Evolutionary conservation across 306 rosid species (phyloP).

Genomic region (Lathyrus sativus): DNA sequence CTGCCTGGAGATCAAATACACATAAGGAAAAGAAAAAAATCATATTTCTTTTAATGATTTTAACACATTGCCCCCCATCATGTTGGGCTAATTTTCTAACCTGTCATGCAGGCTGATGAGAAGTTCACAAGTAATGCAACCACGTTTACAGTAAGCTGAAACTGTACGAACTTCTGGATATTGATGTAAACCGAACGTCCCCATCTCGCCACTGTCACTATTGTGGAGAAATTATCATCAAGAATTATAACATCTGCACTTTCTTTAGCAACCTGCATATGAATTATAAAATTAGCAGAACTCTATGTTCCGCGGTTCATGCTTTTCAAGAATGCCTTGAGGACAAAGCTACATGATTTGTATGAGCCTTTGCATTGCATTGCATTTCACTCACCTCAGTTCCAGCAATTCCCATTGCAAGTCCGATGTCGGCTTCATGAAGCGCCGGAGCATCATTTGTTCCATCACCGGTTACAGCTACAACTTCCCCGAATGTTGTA

Average conservation of each 20-base stretch:
- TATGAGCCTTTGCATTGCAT: background rate
- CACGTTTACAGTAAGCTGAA: slow-evolving; percentile 89
- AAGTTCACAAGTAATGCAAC: slow-evolving; percentile 92
- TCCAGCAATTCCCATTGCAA: slow-evolving; percentile 99
- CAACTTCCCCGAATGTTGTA: slow-evolving; percentile 87
- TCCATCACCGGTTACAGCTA: slow-evolving; percentile 98
- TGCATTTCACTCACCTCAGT: slow-evolving; percentile 71
- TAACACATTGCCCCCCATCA: background rate
- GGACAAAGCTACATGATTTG: background rate
- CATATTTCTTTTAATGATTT: background rate
- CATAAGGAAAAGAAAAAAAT: slow-evolving; percentile 6
- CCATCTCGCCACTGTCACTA: slow-evolving; percentile 94
- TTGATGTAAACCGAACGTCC: slow-evolving; percentile 95
- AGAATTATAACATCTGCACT: slow-evolving; percentile 95
- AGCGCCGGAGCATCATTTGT: slow-evolving; percentile 99
- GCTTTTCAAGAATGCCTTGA: background rate
- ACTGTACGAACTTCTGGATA: slow-evolving; percentile 94
- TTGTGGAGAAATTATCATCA: slow-evolving; percentile 96
- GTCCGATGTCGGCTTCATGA: slow-evolving; percentile 98
- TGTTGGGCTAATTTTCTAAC: slow-evolving; percentile 42
- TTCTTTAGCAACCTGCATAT: slow-evolving; percentile 89
- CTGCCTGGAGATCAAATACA: slow-evolving; percentile 55
- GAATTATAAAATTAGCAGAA: slow-evolving; percentile 21
- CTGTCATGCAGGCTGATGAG: slow-evolving; percentile 88
- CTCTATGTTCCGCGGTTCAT: slow-evolving; percentile 2